Evolutionary conservation across 2,329 filamentous ascomycete genomes (phyloP).

Genomic region (Akanthomyces dipterigenus): DNA sequence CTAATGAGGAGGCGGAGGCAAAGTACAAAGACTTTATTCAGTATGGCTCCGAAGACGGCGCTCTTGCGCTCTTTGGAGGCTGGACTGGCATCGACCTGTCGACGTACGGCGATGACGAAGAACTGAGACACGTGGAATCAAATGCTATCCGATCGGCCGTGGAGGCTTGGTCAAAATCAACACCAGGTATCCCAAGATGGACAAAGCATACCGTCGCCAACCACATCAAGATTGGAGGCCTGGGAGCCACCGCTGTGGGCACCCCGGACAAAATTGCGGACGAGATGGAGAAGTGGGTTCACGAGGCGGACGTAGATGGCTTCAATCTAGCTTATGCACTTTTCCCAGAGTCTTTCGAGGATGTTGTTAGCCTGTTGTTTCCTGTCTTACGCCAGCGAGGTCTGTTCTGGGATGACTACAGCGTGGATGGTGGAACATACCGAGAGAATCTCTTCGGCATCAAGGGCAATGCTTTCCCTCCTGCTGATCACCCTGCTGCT

Average conservation of each 20-base stretch:
- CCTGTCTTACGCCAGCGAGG: slow-evolving; percentile 55
- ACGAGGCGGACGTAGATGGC: slow-evolving; percentile 56
- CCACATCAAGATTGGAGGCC: slow-evolving; percentile 26
- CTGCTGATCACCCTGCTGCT: slow-evolving; percentile 32
- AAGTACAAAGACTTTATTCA: slow-evolving; percentile 45
- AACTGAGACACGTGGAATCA: slow-evolving; percentile 53
- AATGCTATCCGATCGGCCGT: slow-evolving; percentile 52
- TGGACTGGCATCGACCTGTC: slow-evolving; percentile 61
- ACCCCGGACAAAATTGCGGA: slow-evolving; percentile 25
- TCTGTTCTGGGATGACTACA: slow-evolving; percentile 46
- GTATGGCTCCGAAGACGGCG: slow-evolving; percentile 54
- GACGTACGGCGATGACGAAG: slow-evolving; percentile 55
- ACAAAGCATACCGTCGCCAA: slow-evolving; percentile 29
- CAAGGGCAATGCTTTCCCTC: slow-evolving; percentile 27
- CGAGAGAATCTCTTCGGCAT: slow-evolving; percentile 35
- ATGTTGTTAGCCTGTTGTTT: slow-evolving; percentile 56
- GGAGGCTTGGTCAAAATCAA: slow-evolving; percentile 37
- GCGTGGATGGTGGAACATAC: slow-evolving; percentile 35
- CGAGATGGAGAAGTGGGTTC: slow-evolving; percentile 28
- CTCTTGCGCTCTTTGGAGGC: slow-evolving; percentile 57
- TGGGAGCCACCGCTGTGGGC: slow-evolving; percentile 24
- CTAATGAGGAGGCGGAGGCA: slow-evolving; percentile 48
- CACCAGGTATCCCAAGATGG: slow-evolving; percentile 26
- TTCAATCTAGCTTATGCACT: slow-evolving; percentile 33
- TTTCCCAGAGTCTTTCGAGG: slow-evolving; percentile 56